Conservation (phyloP, 1,139 yeast species). For the Candida tunisiensis region DNA sequence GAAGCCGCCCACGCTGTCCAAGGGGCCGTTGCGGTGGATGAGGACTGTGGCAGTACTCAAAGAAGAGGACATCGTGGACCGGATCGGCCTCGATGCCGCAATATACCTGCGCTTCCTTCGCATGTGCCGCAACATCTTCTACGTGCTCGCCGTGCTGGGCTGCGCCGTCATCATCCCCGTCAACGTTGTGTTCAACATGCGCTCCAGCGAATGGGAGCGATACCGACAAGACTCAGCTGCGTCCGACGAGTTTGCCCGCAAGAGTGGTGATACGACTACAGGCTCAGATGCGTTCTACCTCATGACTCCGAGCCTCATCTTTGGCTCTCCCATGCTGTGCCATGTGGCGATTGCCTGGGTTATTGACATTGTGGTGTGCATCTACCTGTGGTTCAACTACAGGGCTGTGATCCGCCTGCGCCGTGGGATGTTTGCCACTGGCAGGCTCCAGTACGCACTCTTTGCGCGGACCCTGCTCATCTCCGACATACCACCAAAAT, state of each 20-base stretch:
- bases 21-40: slow-evolving; percentile 15
- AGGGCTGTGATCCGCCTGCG: slow-evolving; percentile 14
- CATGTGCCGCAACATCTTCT: slow-evolving; percentile 19
- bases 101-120: slow-evolving; percentile 17
- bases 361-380: slow-evolving; percentile 9
- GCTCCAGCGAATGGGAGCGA: slow-evolving; percentile 6
- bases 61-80: slow-evolving; percentile 14
- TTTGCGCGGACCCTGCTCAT: slow-evolving; percentile 19
- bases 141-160: slow-evolving; percentile 16
- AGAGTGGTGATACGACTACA: slow-evolving; percentile 9
- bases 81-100: slow-evolving; percentile 23
- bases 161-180: slow-evolving; percentile 22
- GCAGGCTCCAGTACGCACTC: slow-evolving; percentile 14
- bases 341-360: slow-evolving; percentile 21
- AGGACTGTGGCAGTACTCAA: slow-evolving; percentile 8
- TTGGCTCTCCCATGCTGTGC: slow-evolving; percentile 16
- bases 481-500: slow-evolving; percentile 16
- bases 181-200: slow-evolving; percentile 18
- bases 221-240: too few relatives aligned
- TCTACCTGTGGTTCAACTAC: slow-evolving; percentile 16
- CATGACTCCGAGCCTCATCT: slow-evolving; percentile 20
- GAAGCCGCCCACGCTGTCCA: slow-evolving; percentile 9
- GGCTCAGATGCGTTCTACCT: slow-evolving; percentile 18
- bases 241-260: too few relatives aligned
- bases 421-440: slow-evolving; percentile 10